These are phyloP conservation scores for Fomes fomentarius DNA, from an alignment of 1,284 basidiomycete species.

Conservation along the genomic window DNA sequence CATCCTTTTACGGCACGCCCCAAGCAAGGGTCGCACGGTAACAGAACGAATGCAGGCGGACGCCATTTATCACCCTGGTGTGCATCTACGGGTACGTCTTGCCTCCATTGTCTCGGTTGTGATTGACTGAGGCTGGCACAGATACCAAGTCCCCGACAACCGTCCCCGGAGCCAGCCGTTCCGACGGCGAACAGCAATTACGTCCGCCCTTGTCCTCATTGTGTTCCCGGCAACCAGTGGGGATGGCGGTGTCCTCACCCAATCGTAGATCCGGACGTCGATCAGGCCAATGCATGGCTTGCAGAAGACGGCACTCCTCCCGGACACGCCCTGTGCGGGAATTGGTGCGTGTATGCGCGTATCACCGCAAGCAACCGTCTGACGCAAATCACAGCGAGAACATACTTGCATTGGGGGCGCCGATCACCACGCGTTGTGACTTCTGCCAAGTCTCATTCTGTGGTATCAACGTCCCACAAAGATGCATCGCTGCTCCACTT, in stretches of 20 bases:
- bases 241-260: constrained; percentile 78
- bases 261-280: constrained; percentile 64
- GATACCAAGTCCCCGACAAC: constrained; percentile 74
- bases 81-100: constrained; percentile 67
- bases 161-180: constrained; percentile 73
- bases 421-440: constrained; percentile 76
- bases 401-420: constrained; percentile 67
- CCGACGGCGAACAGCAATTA: constrained; percentile 60
- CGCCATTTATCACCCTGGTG: constrained; percentile 66
- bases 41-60: constrained; percentile 77
- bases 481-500: constrained; percentile 65
- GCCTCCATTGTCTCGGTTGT: not conserved
- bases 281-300: constrained; percentile 71
- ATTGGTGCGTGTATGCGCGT: constrained; percentile 53
- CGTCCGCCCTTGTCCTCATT: constrained; percentile 77
- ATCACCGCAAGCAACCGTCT: not conserved
- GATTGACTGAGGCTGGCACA: constrained; percentile 31
- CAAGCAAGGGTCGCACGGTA: constrained; percentile 62
- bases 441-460: constrained; percentile 79
- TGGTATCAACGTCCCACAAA: constrained; percentile 70
- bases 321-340: constrained; percentile 75
- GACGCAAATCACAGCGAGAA: constrained; percentile 55
- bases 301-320: constrained; percentile 73
- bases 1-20: constrained; percentile 63
- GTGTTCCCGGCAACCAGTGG: constrained; percentile 61